A percentile compares a stretch with the other conserved stretches of the same genome.
These are phyloP conservation scores for Olyra latifolia DNA, from an alignment of 176 grass and related monocot species.

Conservation along the genomic window DNA sequence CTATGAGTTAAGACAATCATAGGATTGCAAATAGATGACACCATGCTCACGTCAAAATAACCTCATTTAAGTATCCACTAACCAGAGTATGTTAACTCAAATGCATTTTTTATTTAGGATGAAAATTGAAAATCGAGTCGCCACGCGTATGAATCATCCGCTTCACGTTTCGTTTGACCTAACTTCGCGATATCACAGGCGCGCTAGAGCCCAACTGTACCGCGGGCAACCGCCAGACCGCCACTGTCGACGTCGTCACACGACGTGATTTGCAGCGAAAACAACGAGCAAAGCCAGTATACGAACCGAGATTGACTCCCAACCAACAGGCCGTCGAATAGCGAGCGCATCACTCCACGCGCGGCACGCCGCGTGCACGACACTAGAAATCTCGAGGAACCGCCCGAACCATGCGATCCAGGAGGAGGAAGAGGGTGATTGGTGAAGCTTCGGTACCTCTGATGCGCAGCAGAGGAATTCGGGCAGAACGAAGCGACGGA, in stretches of 20 bases:
- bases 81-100: not conserved
- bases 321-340: not conserved
- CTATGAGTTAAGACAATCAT: not conserved
- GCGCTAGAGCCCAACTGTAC: not conserved
- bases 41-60: not conserved
- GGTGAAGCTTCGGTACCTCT: constrained; percentile 6
- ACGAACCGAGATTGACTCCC: not conserved
- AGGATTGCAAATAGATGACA: not conserved
- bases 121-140: not conserved
- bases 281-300: not conserved
- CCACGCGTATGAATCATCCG: not conserved
- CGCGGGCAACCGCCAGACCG: not conserved
- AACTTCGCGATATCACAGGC: not conserved
- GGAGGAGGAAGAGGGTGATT: not conserved
- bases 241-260: not conserved
- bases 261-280: not conserved
- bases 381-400: not conserved
- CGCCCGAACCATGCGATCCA: not conserved
- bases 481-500: not conserved
- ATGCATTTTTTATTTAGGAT: not conserved
- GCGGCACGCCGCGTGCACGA: not conserved
- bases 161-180: not conserved
- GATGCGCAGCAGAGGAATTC: not conserved
- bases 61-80: not conserved
- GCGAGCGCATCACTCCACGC: not conserved